Percentiles rank a stretch among this genome's conserved stretches.
Evolutionary conservation across 805 yeast species (phyloP).

Genomic region (Metschnikowia picachoensis): DNA sequence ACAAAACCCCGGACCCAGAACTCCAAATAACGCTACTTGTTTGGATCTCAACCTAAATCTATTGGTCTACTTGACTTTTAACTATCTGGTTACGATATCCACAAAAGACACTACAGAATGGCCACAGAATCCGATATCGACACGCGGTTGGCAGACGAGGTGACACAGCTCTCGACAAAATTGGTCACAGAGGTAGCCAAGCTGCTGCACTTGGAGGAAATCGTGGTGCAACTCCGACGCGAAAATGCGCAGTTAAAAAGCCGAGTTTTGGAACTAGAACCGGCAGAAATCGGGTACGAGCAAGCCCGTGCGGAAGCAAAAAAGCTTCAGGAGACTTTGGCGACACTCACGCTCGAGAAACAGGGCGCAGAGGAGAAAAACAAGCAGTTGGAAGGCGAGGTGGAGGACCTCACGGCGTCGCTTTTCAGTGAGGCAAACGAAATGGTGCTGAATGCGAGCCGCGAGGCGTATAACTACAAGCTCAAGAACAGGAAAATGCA

Average conservation of each 20-base stretch:
- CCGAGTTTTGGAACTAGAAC: constrained; percentile 19
- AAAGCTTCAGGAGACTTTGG: constrained; percentile 24
- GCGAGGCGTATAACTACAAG: constrained; percentile 57
- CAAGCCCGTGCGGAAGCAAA: constrained; percentile 26
- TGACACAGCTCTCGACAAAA: constrained; percentile 54
- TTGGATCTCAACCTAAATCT: too few species aligned
- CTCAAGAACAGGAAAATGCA: constrained; percentile 53
- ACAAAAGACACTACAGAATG: too few species aligned
- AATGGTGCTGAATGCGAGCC: constrained; percentile 78
- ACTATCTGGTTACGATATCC: too few species aligned
- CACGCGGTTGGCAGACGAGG: constrained; percentile 49
- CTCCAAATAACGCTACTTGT: too few species aligned
- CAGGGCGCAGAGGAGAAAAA: constrained; percentile 56
- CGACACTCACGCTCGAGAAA: constrained; percentile 29
- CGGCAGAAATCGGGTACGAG: constrained; percentile 27
- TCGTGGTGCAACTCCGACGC: constrained; percentile 35
- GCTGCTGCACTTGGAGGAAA: constrained; percentile 53
- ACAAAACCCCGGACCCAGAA: too few species aligned
- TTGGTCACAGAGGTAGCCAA: constrained; percentile 57
- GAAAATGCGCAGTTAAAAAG: constrained; percentile 26
- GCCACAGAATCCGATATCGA: constrained; percentile 21
- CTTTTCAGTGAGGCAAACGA: constrained; percentile 80
- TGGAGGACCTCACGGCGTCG: constrained; percentile 74
- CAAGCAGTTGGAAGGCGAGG: constrained; percentile 60
- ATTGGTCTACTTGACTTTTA: too few species aligned